Base-by-base conservation (phyloP, 345 rosid species). In the Murraya koenigii region DNA sequence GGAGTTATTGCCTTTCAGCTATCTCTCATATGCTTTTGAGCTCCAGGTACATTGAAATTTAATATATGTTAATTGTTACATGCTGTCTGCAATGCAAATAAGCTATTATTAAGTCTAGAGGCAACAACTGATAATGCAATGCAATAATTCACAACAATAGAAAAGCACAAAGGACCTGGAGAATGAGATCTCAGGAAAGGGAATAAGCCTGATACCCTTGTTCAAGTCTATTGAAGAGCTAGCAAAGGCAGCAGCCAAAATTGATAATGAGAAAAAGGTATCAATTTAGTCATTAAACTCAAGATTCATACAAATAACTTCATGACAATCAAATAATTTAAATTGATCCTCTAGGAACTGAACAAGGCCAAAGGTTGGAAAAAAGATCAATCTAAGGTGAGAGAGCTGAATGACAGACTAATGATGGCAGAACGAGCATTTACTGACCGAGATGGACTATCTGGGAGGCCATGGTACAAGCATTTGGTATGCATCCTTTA, bases 341-440 rank as follows among this genome's bases (percentile, higher is more conserved):
- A 62, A 71, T 8, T 66, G 56, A 63, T 47, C 79, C 8, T 79
- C 56, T 78, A 87, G 94, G 87, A 64, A 55, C 75, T 87, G 6
- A 74, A 78, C 77, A 83, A 82, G 76, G 78, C 75, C 72, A 85
- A 72, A 80, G 71, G 81, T 36, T 84, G 80, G 79, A 84, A 80
- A 73, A 86, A 61, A 22, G 86, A 87, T 66, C 75, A 72, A 26
- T 4, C 72, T 11, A 88, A 76, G 82, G 89, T 81, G 38, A 86
- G 93, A 83, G 92, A 88, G 81, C 77, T 94, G 47, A 90, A 91
- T 55, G 97, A 94, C 77, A 85, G 91, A 79, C 79, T 94, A 77
- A 91, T 92, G 94, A 90, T 91, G 92, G 87, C 92, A 9, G 97
- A 92, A 72, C 71, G 92, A 74, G 96, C 93, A 76, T 90, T 94